Percentiles rank a stretch among this genome's conserved stretches.
These are phyloP conservation scores for Fusarium sp. DNA, from an alignment of 2,329 filamentous ascomycete species.

Conservation along the genomic window DNA sequence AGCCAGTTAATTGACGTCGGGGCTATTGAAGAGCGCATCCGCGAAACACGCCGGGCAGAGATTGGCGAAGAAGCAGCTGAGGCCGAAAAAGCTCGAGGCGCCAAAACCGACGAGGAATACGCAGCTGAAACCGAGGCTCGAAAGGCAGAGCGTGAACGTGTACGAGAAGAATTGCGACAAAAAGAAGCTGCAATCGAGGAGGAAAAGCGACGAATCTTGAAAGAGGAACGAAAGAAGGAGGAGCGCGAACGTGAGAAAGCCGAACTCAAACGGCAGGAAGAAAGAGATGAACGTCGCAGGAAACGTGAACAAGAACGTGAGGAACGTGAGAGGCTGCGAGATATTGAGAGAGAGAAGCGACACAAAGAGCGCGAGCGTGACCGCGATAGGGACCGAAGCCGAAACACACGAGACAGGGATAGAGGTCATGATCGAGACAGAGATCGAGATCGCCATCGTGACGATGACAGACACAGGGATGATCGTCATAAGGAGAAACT, in stretches of 20 bases:
- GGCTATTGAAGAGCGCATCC: slow-evolving; percentile 76
- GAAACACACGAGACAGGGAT: slow-evolving; percentile 47
- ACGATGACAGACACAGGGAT: slow-evolving; percentile 50
- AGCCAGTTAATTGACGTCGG: slow-evolving; percentile 75
- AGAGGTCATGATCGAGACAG: slow-evolving; percentile 48
- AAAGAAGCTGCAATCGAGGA: slow-evolving; percentile 72
- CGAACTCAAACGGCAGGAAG: slow-evolving; percentile 63
- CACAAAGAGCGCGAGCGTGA: slow-evolving; percentile 56
- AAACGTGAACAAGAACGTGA: slow-evolving; percentile 67
- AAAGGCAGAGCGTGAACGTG: slow-evolving; percentile 69
- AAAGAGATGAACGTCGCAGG: slow-evolving; percentile 62
- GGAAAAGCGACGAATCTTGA: slow-evolving; percentile 69
- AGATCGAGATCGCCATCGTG: slow-evolving; percentile 46
- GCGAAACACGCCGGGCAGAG: slow-evolving; percentile 74
- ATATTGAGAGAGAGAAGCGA: slow-evolving; percentile 56
- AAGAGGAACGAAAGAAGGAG: slow-evolving; percentile 65
- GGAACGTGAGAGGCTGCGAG: slow-evolving; percentile 63
- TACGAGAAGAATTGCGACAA: slow-evolving; percentile 69
- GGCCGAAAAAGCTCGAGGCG: slow-evolving; percentile 72
- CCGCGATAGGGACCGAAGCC: slow-evolving; percentile 52
- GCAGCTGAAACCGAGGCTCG: slow-evolving; percentile 73
- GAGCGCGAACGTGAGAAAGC: slow-evolving; percentile 63
- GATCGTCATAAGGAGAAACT: slow-evolving; percentile 53
- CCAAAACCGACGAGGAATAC: slow-evolving; percentile 81
- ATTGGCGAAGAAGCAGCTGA: slow-evolving; percentile 77